A percentile compares a stretch with the other conserved stretches of the same genome.
phyloP scores from a whole-genome alignment of 2,329 filamentous ascomycete genomes.

The Aspergillus viridinutans region DNA sequence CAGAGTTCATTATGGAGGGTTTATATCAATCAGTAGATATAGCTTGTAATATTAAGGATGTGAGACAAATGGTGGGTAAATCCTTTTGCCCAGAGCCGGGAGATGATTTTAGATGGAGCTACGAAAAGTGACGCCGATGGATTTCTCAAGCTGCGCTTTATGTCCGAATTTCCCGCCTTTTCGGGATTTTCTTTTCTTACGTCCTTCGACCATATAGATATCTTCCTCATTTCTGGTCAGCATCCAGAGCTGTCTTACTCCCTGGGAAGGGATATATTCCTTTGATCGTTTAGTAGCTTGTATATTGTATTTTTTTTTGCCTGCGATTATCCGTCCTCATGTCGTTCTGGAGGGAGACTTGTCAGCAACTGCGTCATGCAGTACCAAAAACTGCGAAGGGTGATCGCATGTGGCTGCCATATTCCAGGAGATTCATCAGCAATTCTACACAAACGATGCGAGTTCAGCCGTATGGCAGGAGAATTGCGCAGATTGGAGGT shows the following conservation, averaged over 20 bases:
- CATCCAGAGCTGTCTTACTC: background rate
- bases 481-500: background rate
- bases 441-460: constrained; percentile 18
- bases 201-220: background rate
- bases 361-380: constrained; percentile 39
- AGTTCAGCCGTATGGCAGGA: background rate
- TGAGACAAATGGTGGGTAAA: background rate
- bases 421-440: constrained; percentile 27
- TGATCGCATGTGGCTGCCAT: constrained; percentile 36
- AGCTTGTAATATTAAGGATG: background rate
- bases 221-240: background rate
- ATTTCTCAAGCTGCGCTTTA: background rate
- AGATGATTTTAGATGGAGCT: background rate
- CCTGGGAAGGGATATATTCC: constrained; percentile 1
- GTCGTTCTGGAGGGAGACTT: constrained; percentile 32
- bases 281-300: constrained; percentile 1
- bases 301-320: background rate
- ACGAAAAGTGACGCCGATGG: background rate
- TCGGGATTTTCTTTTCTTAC: constrained; percentile 5
- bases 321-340: constrained; percentile 15
- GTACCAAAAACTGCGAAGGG: constrained; percentile 58
- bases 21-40: constrained; percentile 6
- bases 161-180: constrained; percentile 22
- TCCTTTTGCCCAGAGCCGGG: too few relatives aligned
- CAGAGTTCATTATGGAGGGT: constrained; percentile 39